Conservation (phyloP, 768 basidiomycete species). For the Vishniacozyma victoriae region DNA sequence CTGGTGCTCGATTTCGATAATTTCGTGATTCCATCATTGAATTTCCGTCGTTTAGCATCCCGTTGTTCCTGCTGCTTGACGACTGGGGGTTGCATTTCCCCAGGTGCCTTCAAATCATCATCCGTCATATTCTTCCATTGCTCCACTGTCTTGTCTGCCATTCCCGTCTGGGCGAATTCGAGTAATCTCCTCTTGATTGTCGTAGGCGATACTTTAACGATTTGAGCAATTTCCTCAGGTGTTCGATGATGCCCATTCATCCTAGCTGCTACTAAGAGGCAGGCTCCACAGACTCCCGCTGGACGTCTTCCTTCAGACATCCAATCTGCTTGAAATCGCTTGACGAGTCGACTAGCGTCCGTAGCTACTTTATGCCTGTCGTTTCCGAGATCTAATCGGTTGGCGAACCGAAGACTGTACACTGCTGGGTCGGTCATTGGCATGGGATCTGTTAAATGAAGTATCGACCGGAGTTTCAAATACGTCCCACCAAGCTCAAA, state of each 20-base stretch:
- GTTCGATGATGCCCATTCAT: constrained; percentile 97
- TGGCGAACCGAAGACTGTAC: constrained; percentile 91
- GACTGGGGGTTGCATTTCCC: constrained; percentile 31
- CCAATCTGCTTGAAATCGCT: constrained; percentile 94
- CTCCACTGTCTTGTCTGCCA: constrained; percentile 73
- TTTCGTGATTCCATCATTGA: constrained; percentile 8
- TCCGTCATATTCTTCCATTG: constrained; percentile 73
- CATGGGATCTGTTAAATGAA: constrained; percentile 53
- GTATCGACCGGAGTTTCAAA: constrained; percentile 71
- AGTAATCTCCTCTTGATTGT: constrained; percentile 88
- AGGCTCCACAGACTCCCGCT: constrained; percentile 95
- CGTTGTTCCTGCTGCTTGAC: constrained; percentile 15
- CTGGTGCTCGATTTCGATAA: too few relatives aligned
- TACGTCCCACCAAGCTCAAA: constrained; percentile 95
- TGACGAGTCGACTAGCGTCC: constrained; percentile 88
- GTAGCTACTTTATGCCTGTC: constrained; percentile 67
- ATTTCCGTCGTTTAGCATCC: constrained; percentile 21
- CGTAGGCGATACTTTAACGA: constrained; percentile 96
- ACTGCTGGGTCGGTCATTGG: constrained; percentile 92
- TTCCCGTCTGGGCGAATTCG: constrained; percentile 87
- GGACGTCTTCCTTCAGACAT: constrained; percentile 92
- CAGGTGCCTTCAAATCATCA: constrained; percentile 14
- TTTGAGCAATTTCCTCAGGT: constrained; percentile 93
- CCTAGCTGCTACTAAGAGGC: constrained; percentile 84
- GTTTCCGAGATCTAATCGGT: constrained; percentile 81